Conservation (phyloP, 345 rosid genomes). For the Salix dunnii region DNA sequence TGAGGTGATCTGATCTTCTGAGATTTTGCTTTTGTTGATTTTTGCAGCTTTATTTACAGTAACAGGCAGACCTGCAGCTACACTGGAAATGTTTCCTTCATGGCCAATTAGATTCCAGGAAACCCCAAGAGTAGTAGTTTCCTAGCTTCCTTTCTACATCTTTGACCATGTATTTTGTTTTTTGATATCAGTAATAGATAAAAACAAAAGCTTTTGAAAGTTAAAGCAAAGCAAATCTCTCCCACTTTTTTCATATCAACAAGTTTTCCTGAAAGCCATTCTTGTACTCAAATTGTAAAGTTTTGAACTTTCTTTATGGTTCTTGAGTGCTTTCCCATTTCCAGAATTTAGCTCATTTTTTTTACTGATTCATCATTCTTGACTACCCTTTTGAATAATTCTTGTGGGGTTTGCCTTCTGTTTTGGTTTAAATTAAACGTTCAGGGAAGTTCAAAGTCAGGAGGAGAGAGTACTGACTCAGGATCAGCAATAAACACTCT, state of each 20-base stretch:
- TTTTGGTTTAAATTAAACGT: slow-evolving; percentile 12
- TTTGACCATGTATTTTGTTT: slow-evolving; percentile 53
- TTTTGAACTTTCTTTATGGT: slow-evolving; percentile 7
- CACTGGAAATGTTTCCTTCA: slow-evolving; percentile 99
- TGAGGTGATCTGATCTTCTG: slow-evolving; percentile 46
- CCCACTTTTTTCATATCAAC: not conserved
- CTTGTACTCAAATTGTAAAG: not conserved
- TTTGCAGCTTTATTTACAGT: slow-evolving; percentile 68
- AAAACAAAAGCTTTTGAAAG: not conserved
- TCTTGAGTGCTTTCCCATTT: slow-evolving; percentile 11
- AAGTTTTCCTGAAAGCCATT: not conserved
- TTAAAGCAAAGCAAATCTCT: not conserved
- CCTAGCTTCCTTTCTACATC: slow-evolving; percentile 28
- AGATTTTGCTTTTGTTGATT: slow-evolving; percentile 15
- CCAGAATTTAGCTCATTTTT: not conserved
- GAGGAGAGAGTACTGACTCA: slow-evolving; percentile 77
- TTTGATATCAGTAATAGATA: slow-evolving; percentile 7
- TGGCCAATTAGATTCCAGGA: slow-evolving; percentile 99
- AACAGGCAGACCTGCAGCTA: slow-evolving; percentile 77
- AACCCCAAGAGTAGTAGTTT: slow-evolving; percentile 68
- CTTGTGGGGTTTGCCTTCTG: slow-evolving; percentile 14
- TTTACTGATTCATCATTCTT: slow-evolving; percentile 1
- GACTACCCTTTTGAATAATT: slow-evolving; percentile 6
- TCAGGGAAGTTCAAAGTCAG: slow-evolving; percentile 87
- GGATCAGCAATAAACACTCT: slow-evolving; percentile 75